Conservation (phyloP, 2,329 filamentous ascomycete species). For the Talaromyces sp. region DNA sequence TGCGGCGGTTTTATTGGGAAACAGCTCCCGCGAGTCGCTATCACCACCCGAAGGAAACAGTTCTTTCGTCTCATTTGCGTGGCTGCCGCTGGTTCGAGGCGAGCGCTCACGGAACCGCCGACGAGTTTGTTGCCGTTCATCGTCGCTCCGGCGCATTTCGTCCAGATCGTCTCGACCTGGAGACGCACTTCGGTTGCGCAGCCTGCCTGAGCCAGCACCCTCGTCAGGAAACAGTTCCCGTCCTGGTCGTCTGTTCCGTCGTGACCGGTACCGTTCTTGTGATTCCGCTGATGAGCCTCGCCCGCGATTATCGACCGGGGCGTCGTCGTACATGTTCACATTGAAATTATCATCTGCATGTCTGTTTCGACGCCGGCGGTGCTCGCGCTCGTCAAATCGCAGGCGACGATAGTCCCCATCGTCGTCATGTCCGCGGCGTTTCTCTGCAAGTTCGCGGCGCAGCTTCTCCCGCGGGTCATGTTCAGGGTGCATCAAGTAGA, state of each 20-base stretch:
- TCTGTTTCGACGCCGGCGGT: conserved; percentile 44
- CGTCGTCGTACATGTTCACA: conserved; percentile 77
- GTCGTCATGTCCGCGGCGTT: conserved; percentile 30
- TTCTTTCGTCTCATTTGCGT: conserved; percentile 44
- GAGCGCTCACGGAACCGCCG: conserved; percentile 40
- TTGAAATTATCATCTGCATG: conserved; percentile 49
- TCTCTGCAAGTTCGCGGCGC: conserved; percentile 48
- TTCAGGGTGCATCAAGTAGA: conserved; percentile 88
- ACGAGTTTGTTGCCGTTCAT: conserved; percentile 30
- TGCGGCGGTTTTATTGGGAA: conserved; percentile 36
- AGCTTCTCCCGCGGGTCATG: conserved; percentile 73
- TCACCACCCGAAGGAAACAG: conserved; percentile 51
- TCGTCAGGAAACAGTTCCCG: conserved; percentile 36
- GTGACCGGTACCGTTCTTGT: conserved; percentile 24
- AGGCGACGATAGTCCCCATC: conserved; percentile 43
- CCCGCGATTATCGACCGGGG: conserved; percentile 9
- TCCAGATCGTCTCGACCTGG: conserved; percentile 50
- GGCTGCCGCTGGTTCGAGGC: conserved; percentile 23
- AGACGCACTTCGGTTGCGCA: conserved; percentile 57
- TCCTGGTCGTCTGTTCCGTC: conserved; percentile 18
- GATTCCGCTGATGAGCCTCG: conserved; percentile 16
- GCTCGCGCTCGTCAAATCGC: conserved; percentile 59
- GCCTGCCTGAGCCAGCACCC: conserved; percentile 29
- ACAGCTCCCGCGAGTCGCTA: conserved; percentile 42
- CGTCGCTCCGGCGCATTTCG: conserved; percentile 29